Evolutionary conservation across 139 green algal species (phyloP).

Genomic region (Coccomyxa sp.): DNA sequence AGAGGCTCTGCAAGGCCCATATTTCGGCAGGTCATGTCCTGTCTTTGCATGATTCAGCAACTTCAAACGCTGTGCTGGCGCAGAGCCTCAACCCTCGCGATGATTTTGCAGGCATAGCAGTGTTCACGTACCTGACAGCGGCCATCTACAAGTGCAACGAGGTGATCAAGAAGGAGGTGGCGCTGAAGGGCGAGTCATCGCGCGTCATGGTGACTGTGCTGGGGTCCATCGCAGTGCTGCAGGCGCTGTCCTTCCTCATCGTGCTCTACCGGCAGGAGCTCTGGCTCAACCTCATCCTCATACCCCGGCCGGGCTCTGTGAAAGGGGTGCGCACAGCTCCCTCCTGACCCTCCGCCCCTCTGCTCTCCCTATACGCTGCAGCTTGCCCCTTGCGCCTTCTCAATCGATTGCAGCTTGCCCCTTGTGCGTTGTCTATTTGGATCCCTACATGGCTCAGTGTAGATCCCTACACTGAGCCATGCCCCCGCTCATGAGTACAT

Average conservation of each 20-base stretch:
- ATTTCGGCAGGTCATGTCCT: not conserved
- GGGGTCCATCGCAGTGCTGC: conserved; percentile 3
- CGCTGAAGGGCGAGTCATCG: conserved; percentile 18
- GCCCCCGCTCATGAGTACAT: no score
- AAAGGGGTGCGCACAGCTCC: not conserved
- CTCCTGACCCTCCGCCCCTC: no score
- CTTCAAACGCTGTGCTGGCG: not conserved
- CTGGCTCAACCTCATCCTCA: conserved; percentile 19
- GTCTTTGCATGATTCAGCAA: not conserved
- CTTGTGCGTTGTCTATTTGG: not conserved
- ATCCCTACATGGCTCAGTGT: no score
- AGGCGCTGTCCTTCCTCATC: conserved; percentile 5
- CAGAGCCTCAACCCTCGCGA: not conserved
- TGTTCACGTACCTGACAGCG: conserved; percentile 24
- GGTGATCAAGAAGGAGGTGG: conserved; percentile 21
- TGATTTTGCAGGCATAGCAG: conserved; percentile 10
- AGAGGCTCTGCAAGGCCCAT: not conserved
- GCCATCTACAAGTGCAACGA: conserved; percentile 23
- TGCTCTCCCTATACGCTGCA: not conserved
- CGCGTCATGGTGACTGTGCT: conserved; percentile 13
- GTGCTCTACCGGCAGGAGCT: conserved; percentile 9
- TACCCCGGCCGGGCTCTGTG: not conserved
- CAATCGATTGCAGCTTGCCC: not conserved
- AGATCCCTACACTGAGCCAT: not conserved
- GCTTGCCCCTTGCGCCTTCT: not conserved